Percentiles rank a stretch among this genome's conserved stretches.
These are phyloP conservation scores for Leccinum boreale DNA, from an alignment of 768 basidiomycete species.

Conservation along the genomic window DNA sequence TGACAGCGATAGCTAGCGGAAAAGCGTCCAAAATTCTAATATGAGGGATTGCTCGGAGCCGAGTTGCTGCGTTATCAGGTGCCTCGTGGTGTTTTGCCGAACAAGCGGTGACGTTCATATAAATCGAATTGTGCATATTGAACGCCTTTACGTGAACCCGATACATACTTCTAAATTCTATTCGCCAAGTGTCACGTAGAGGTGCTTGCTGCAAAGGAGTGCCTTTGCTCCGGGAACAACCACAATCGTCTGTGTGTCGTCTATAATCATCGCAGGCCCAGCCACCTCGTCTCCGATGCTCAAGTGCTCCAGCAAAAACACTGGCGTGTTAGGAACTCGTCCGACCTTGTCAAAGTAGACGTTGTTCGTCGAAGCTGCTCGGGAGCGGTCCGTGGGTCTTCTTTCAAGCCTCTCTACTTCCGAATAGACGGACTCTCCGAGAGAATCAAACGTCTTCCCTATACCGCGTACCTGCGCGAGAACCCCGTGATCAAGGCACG, in stretches of 20 bases:
- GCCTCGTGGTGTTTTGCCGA: neutral
- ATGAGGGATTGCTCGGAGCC: neutral
- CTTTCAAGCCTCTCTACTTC: constrained; percentile 60
- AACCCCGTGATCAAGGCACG: neutral
- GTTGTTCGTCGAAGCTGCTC: constrained; percentile 53
- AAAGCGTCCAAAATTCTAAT: neutral
- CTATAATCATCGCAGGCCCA: constrained; percentile 93
- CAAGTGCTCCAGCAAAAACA: constrained; percentile 68
- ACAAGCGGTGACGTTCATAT: neutral
- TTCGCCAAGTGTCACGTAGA: constrained; percentile 47
- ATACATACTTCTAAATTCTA: constrained; percentile 5
- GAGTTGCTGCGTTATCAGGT: neutral
- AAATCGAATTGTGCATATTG: neutral
- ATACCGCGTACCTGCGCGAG: constrained; percentile 71
- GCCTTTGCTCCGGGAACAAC: constrained; percentile 72
- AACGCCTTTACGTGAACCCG: constrained; percentile 4
- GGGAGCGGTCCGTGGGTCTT: constrained; percentile 35
- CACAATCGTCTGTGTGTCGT: constrained; percentile 93
- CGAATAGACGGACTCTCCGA: constrained; percentile 74
- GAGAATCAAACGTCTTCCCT: constrained; percentile 82
- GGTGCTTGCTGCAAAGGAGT: constrained; percentile 64
- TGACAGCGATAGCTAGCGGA: neutral
- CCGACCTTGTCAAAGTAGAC: constrained; percentile 85
- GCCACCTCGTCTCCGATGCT: constrained; percentile 65
- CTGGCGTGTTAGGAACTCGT: constrained; percentile 73